A percentile compares a stretch with the other conserved stretches of the same genome.
Evolutionary conservation across 1,284 basidiomycete species (phyloP).

Genomic region (Farysia itapuensis): DNA sequence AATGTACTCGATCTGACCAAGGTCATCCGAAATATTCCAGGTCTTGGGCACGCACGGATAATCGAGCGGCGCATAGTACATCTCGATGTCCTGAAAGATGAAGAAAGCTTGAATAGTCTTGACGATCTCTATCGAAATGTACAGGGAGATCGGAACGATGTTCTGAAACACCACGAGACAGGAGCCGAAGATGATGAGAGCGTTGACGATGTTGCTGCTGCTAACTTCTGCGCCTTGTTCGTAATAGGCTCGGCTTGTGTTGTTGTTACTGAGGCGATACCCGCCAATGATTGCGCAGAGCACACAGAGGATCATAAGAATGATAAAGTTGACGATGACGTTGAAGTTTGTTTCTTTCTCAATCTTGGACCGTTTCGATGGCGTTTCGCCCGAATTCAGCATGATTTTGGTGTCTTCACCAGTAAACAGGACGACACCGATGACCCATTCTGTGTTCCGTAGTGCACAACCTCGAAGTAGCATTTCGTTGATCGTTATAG

Average conservation of each 20-base stretch:
- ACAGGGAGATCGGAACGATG: conserved; percentile 93
- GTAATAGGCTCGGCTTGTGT: conserved; percentile 74
- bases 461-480: conserved; percentile 87
- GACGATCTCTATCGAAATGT: conserved; percentile 97
- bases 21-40: conserved; percentile 96
- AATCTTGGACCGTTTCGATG: conserved; percentile 89
- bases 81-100: conserved; percentile 90
- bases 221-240: conserved; percentile 34
- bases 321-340: conserved; percentile 86
- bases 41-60: conserved; percentile 91
- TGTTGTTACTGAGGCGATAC: conserved; percentile 67
- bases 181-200: conserved; percentile 77
- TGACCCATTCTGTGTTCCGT: conserved; percentile 92
- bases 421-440: conserved; percentile 90
- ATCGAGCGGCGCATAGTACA: conserved; percentile 85
- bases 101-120: conserved; percentile 97
- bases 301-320: conserved; percentile 78
- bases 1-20: conserved; percentile 96
- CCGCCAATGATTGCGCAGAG: conserved; percentile 74
- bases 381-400: conserved; percentile 81
- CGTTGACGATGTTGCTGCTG: conserved; percentile 70
- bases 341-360: conserved; percentile 99
- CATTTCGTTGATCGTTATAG: conserved; percentile 84
- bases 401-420: conserved; percentile 97
- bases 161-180: conserved; percentile 91